Evolutionary conservation across 2,329 filamentous ascomycete genomes (phyloP).

Genomic region (Talaromyces sp.): DNA sequence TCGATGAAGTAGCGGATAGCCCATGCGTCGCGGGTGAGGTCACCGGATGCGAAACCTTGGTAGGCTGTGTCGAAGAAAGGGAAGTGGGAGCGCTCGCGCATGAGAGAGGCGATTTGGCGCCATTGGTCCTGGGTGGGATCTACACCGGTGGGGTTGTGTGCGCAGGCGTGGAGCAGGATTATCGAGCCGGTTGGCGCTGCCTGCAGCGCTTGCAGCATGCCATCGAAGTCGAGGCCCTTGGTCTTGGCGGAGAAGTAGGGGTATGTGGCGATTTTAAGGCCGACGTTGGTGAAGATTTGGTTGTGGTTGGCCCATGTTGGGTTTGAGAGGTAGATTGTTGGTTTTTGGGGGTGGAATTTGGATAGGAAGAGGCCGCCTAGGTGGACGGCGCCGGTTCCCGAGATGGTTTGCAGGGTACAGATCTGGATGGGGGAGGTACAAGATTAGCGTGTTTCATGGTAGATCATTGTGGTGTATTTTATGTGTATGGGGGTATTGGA

Average conservation of each 20-base stretch:
- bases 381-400: slow-evolving; percentile 93
- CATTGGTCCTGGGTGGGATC: slow-evolving; percentile 94
- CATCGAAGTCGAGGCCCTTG: slow-evolving; percentile 87
- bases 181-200: slow-evolving; percentile 77
- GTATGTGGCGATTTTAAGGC: slow-evolving; percentile 76
- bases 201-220: slow-evolving; percentile 74
- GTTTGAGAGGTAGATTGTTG: slow-evolving; percentile 85
- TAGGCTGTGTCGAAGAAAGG: slow-evolving; percentile 99
- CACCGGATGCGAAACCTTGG: slow-evolving; percentile 94
- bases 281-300: slow-evolving; percentile 95
- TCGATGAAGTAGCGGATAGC: slow-evolving; percentile 94
- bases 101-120: slow-evolving; percentile 80
- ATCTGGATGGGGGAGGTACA: slow-evolving; percentile 47
- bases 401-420: slow-evolving; percentile 88
- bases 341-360: slow-evolving; percentile 76
- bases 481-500: no score
- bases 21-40: slow-evolving; percentile 80
- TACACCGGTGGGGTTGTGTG: slow-evolving; percentile 97
- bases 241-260: slow-evolving; percentile 92
- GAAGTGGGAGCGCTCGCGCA: slow-evolving; percentile 81
- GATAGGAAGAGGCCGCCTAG: slow-evolving; percentile 90
- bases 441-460: not conserved
- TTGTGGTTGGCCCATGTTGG: slow-evolving; percentile 99
- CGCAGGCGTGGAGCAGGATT: slow-evolving; percentile 90
- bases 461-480: no score